Conservation (phyloP, 176 grass and related monocot genomes). For the Guadua angustifolia region DNA sequence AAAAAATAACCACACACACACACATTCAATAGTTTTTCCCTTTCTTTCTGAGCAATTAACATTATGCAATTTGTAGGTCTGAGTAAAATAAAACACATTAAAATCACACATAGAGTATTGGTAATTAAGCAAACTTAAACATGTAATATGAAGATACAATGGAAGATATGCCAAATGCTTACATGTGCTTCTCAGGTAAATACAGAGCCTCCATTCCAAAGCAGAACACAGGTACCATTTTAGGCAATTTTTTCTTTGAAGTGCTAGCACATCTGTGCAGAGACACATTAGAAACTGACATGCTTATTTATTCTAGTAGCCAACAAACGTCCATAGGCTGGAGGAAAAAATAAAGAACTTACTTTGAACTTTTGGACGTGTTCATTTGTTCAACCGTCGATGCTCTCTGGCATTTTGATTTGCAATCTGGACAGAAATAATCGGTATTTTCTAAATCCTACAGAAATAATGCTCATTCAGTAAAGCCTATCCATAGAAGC, state of each 20-base stretch:
- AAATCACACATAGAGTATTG: slow-evolving; percentile 6
- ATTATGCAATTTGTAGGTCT: background rate
- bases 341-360: slow-evolving; percentile 39
- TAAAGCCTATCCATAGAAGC: slow-evolving; percentile 26
- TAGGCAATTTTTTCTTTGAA: slow-evolving; percentile 53
- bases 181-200: slow-evolving; percentile 83
- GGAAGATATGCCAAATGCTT: slow-evolving; percentile 44
- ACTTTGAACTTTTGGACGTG: slow-evolving; percentile 49
- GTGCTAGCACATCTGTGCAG: slow-evolving; percentile 57
- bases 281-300: slow-evolving; percentile 29
- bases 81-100: slow-evolving; percentile 11
- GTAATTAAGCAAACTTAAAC: slow-evolving; percentile 33
- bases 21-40: background rate
- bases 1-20: too few relatives aligned
- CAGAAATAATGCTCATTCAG: slow-evolving; percentile 32
- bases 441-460: slow-evolving; percentile 83
- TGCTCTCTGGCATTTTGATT: slow-evolving; percentile 55
- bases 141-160: slow-evolving; percentile 14
- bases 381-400: slow-evolving; percentile 14
- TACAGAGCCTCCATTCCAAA: slow-evolving; percentile 74
- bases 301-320: slow-evolving; percentile 23
- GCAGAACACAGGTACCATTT: slow-evolving; percentile 65
- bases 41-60: slow-evolving; percentile 6
- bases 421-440: slow-evolving; percentile 92
- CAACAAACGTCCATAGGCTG: slow-evolving; percentile 2